Evolutionary conservation across 2,329 filamentous ascomycete genomes (phyloP).

Genomic region (Xylaria arbuscula): DNA sequence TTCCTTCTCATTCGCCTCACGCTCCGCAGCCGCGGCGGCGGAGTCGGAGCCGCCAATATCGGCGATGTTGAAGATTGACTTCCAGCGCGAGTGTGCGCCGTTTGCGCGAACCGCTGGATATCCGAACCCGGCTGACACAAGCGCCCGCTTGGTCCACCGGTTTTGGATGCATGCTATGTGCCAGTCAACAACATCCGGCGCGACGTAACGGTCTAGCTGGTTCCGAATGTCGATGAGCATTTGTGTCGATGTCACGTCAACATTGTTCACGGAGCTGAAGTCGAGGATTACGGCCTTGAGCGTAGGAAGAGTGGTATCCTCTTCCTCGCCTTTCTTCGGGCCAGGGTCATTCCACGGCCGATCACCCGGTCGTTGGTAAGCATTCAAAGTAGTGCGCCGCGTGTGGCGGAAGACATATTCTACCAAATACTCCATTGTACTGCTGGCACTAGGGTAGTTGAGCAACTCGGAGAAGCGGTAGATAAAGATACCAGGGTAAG

Average conservation of each 20-base stretch:
- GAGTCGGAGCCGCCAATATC: slow-evolving; percentile 80
- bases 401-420: slow-evolving; percentile 76
- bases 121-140: slow-evolving; percentile 88
- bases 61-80: slow-evolving; percentile 93
- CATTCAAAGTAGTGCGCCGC: slow-evolving; percentile 77
- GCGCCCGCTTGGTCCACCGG: slow-evolving; percentile 91
- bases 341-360: slow-evolving; percentile 96
- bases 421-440: slow-evolving; percentile 84
- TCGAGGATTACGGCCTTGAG: slow-evolving; percentile 93
- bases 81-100: slow-evolving; percentile 76
- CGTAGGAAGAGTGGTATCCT: slow-evolving; percentile 67
- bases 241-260: slow-evolving; percentile 93
- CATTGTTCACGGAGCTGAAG: slow-evolving; percentile 92
- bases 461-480: slow-evolving; percentile 95
- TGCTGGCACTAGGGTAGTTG: slow-evolving; percentile 94
- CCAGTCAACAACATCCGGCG: slow-evolving; percentile 89
- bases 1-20: slow-evolving; percentile 67
- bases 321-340: slow-evolving; percentile 64
- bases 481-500: slow-evolving; percentile 93
- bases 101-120: slow-evolving; percentile 71
- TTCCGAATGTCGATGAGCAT: slow-evolving; percentile 94
- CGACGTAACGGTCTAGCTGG: slow-evolving; percentile 86
- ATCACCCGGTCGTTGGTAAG: slow-evolving; percentile 75
- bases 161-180: slow-evolving; percentile 95
- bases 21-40: slow-evolving; percentile 75